Base-by-base conservation (phyloP, 345 rosid species). In the Acer campestre region DNA sequence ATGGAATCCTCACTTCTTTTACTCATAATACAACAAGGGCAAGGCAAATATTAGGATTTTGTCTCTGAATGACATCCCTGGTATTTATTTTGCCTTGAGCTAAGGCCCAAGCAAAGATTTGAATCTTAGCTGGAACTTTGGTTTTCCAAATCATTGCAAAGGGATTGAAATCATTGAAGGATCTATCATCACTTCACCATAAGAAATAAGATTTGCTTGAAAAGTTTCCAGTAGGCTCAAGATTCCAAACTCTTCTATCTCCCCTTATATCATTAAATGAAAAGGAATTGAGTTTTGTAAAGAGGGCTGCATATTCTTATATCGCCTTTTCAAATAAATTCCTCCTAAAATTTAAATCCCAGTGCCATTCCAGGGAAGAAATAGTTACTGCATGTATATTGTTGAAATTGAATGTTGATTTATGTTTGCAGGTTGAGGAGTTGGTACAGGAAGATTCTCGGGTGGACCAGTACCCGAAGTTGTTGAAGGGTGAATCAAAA, bases 391-490 rank as follows among this genome's bases (percentile, higher is more conserved):
- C n/a, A 10, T 13, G 17, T 73, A 10, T 46, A 70, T 68, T 70
- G 44, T 53, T 18, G 17, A 20, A 10, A 68, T 8, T 66, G 3
- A 29, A 62, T 65, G 25, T 71, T 51, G 49, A 3, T 46, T 63
- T 68, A 25, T 66, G 17, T 83, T 80, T 78, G 67, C 85, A 93
- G 99, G 96, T 95, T 78, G 98, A 92, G 85, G 90, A 90, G 85
- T 80, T 95, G 71, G 85, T 90, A 71, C 93, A 86, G 75, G 98
- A 93, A 83, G 98, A 95, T 82, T 90, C 98, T 67, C 93, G 98
- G 77, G 87, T 92, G 69, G 97, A 95, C 84, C 90, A 75, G 61
- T 91, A 91, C 75, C 96, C 93, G 10, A 92, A 91, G 84, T 68
- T 95, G 35, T 85, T 95, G 71, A 95, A 89, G 83, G 98, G 98